Base-by-base conservation (phyloP, 176 grass and related monocot species). In the Tuctoria greenei region DNA sequence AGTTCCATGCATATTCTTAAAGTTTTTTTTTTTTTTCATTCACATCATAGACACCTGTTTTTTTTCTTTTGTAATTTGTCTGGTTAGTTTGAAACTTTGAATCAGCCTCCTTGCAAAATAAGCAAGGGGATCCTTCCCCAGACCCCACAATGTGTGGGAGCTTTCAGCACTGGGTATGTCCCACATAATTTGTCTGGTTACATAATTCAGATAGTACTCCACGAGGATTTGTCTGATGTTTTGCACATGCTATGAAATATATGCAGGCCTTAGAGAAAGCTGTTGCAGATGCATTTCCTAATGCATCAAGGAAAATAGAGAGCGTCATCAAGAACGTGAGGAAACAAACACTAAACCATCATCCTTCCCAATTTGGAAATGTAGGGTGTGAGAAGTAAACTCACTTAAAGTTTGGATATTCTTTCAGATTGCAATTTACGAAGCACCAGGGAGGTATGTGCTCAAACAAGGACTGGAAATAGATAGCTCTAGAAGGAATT, bases 221-320 rank as follows among this genome's bases (percentile, higher is more conserved):
- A 72, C 13, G 40, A 58, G 37, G 10, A 41, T n/a, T 80, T 71
- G 6, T 38, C 15, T 62, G 34, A 85, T 52, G 36, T 61, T 76
- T 50, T 86, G 34, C 67, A 57, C 64, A 40, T 66, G 20, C 60
- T 71, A 42, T 86, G 44, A 36, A 77, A 47, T 57, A 73, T 72
- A 67, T 90, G 49, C 58, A 99, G 96, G 96, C 79, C 61, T 86
- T 99, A 87, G 96, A 95, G 69, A 99, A 95, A 87, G 89, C 89
- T 86, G 89, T 82, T 69, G 89, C 81, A 79, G 85, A 90, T 69
- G 66, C 61, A 85, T 69, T 95, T 77, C 79, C 96, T 54, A 90
- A 84, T 58, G 74, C 74, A 28, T 64, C 77, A 42, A 95, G 92
- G 80, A 99, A 88, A 82, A 88, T 99, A 77, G 92, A 95, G 50